Conservation (phyloP, 2,329 filamentous ascomycete species). For the Aureobasidium musti region DNA sequence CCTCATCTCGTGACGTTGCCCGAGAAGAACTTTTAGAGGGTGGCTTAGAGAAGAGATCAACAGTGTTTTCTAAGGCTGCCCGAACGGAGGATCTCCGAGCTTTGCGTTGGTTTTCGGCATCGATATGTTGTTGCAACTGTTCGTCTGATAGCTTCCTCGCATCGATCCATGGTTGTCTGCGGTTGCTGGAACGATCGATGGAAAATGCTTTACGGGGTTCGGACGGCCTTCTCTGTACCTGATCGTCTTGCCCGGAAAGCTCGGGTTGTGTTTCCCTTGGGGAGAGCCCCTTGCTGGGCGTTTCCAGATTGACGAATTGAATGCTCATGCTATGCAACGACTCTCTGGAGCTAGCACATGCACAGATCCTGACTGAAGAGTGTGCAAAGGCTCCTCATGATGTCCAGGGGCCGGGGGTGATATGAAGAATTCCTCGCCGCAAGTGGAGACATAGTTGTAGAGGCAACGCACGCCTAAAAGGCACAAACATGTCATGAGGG, state of each 20-base stretch:
- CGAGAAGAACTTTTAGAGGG: conserved; percentile 4
- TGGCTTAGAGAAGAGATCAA: conserved; percentile 19
- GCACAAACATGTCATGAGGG: background rate
- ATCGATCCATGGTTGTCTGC: conserved; percentile 25
- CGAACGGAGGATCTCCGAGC: conserved; percentile 20
- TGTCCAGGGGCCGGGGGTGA: conserved; percentile 2
- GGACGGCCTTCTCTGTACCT: background rate
- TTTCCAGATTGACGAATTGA: background rate
- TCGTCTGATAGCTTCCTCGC: conserved; percentile 23
- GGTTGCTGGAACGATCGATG: conserved; percentile 9
- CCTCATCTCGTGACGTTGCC: background rate
- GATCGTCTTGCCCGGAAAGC: background rate
- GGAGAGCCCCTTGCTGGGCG: background rate
- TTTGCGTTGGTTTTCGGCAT: conserved; percentile 16
- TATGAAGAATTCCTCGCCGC: background rate
- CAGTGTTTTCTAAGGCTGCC: background rate
- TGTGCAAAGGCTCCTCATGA: background rate
- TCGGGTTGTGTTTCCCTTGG: background rate
- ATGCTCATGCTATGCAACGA: background rate
- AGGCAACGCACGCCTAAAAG: background rate
- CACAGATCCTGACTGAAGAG: background rate
- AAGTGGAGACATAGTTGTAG: background rate
- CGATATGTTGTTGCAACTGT: conserved; percentile 19
- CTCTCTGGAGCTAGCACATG: background rate
- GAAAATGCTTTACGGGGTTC: background rate